These are phyloP conservation scores for Neoarthrinium moseri DNA, from an alignment of 2,329 filamentous ascomycete genomes.

Conservation along the genomic window DNA sequence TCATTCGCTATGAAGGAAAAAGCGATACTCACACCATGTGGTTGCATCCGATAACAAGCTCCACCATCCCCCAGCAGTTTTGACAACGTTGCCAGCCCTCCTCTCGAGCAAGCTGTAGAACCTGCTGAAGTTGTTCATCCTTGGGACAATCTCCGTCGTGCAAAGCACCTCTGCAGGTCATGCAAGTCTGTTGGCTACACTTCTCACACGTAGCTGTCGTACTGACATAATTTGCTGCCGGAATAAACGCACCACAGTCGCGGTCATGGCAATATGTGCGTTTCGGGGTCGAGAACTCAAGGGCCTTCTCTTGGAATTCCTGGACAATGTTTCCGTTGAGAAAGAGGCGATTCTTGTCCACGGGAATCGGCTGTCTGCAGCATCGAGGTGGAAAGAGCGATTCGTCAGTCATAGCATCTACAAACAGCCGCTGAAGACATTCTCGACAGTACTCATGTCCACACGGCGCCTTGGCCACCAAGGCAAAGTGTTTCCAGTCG, in stretches of 20 bases:
- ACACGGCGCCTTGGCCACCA: slow-evolving; percentile 20
- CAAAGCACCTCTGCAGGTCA: slow-evolving; percentile 42
- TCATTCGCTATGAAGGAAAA: neutral
- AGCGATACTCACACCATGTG: slow-evolving; percentile 60
- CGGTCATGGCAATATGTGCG: slow-evolving; percentile 48
- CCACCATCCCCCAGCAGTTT: slow-evolving; percentile 44
- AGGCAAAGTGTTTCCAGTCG: slow-evolving; percentile 9
- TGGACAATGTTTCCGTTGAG: slow-evolving; percentile 33
- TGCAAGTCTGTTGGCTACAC: slow-evolving; percentile 47
- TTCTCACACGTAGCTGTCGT: slow-evolving; percentile 37
- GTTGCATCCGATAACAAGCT: slow-evolving; percentile 49
- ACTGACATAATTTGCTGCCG: slow-evolving; percentile 22
- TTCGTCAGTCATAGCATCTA: slow-evolving; percentile 43
- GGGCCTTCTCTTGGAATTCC: slow-evolving; percentile 40
- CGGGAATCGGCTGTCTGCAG: slow-evolving; percentile 41
- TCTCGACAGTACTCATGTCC: slow-evolving; percentile 48
- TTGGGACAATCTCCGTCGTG: slow-evolving; percentile 49
- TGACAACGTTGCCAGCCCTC: slow-evolving; percentile 53
- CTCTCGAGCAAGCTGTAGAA: slow-evolving; percentile 37
- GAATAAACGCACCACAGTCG: slow-evolving; percentile 47
- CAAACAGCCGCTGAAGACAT: slow-evolving; percentile 48
- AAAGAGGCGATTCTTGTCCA: slow-evolving; percentile 30
- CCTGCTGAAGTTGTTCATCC: slow-evolving; percentile 36
- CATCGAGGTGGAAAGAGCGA: slow-evolving; percentile 55
- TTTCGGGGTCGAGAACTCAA: slow-evolving; percentile 47